Conservation (phyloP, 495 filamentous ascomycete genomes). For the Geoglossum glabrum region DNA sequence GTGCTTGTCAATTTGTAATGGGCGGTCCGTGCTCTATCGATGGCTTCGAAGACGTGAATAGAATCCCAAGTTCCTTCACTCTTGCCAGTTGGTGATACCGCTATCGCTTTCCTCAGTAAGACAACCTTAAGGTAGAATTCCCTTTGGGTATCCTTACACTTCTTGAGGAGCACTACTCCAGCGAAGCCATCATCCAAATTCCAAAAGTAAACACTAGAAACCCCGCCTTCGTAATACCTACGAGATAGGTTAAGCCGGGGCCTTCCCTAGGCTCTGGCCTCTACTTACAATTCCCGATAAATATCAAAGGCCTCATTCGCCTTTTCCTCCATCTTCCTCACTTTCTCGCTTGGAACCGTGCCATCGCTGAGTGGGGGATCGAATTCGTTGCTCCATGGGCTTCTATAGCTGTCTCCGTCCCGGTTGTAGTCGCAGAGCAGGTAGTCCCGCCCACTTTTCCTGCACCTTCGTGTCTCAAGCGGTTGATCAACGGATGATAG, state of each 20-base stretch:
- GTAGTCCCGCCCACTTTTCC: slow-evolving; percentile 80
- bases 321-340: slow-evolving; percentile 78
- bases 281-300: slow-evolving; percentile 62
- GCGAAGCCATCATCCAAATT: slow-evolving; percentile 97
- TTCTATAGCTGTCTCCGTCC: slow-evolving; percentile 90
- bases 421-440: slow-evolving; percentile 99
- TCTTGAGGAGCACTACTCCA: slow-evolving; percentile 86
- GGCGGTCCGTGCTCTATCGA: slow-evolving; percentile 69
- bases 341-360: slow-evolving; percentile 62
- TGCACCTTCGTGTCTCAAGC: slow-evolving; percentile 65
- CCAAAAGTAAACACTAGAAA: slow-evolving; percentile 94
- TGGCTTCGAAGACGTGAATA: slow-evolving; percentile 95
- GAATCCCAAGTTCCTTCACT: slow-evolving; percentile 85
- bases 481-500: slow-evolving; percentile 95
- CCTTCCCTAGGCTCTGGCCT: neutral
- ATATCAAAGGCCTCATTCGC: slow-evolving; percentile 95
- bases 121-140: neutral
- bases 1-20: slow-evolving; percentile 98
- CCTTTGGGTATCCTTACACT: slow-evolving; percentile 33
- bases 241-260: neutral
- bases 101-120: slow-evolving; percentile 16
- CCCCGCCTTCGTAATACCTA: slow-evolving; percentile 87
- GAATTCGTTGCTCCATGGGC: slow-evolving; percentile 96
- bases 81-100: slow-evolving; percentile 44
- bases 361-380: slow-evolving; percentile 62